A percentile compares a stretch with the other conserved stretches of the same genome.
Evolutionary conservation across 2,329 filamentous ascomycete species (phyloP).

Genomic region (Paraconiothyrium sp.): DNA sequence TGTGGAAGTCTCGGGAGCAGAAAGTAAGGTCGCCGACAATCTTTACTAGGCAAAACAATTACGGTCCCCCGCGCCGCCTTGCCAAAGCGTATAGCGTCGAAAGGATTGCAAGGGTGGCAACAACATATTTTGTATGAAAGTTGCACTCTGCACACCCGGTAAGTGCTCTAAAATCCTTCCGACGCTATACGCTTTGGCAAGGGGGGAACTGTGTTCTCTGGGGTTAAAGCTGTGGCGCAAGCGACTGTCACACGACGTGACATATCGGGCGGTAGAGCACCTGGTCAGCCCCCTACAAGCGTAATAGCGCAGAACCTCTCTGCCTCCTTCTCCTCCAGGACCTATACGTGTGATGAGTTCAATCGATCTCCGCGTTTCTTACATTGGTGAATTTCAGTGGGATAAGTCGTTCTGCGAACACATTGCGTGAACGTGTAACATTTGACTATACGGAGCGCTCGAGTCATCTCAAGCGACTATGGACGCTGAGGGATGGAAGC

Average conservation of each 20-base stretch:
- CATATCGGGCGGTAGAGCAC: conserved; percentile 1
- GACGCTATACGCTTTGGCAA: no score
- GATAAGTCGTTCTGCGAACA: conserved; percentile 1
- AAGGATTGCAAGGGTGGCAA: conserved; percentile 3
- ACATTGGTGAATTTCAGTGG: conserved; percentile 6
- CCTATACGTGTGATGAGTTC: background rate
- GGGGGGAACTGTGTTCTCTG: background rate
- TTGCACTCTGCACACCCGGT: background rate
- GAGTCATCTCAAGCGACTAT: background rate
- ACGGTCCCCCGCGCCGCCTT: background rate
- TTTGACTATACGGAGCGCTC: conserved; percentile 4
- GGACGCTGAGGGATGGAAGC: conserved; percentile 2
- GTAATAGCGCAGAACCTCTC: background rate
- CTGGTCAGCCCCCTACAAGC: conserved; percentile 4
- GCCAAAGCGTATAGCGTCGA: background rate
- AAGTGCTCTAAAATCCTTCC: conserved; percentile 1
- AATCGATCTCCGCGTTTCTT: conserved; percentile 4
- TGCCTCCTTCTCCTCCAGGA: conserved; percentile 1
- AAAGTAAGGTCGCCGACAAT: background rate
- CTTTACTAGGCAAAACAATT: conserved; percentile 2
- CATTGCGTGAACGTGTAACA: background rate
- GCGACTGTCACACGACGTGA: background rate
- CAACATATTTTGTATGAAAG: background rate
- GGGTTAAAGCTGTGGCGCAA: conserved; percentile 2
- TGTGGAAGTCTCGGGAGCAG: background rate